Base-by-base conservation (phyloP, 345 rosid species). In the Orychophragmus violaceus region DNA sequence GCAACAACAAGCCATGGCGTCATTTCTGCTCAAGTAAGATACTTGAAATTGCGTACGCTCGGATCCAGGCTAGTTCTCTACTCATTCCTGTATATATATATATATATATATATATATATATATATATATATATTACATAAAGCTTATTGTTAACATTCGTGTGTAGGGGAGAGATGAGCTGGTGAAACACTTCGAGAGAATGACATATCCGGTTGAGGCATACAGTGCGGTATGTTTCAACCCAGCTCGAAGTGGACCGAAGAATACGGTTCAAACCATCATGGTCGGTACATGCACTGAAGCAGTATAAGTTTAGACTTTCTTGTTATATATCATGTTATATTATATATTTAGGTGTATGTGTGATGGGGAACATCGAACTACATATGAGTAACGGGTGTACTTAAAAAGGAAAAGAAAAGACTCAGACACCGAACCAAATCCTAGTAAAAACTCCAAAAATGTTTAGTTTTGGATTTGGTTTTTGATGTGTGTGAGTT, bases 21-120 rank as follows among this genome's bases (percentile, higher is more conserved):
- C 73, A 14, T 51, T 85, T 80, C 42, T 11, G 48, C 2, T 87
- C 96, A 11, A 63, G 2, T 46, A 91, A 91, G 72, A 71, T 74
- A 1, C 65, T 84, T 16, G 78, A 84, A 56, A 64, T 87, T 25
- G 76, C 81, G 18, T 58, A 46, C 24, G 98, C 98, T 22, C 83
- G 77, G 73, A 70, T 88, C 18, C 96, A 91, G 90, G 96, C 82
- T 30, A 63, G 70, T 70, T 61, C 64, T 52, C 25, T 16, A 54
- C 48, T 33, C 56, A n/a, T 41, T 51, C 46, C 23, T 39, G 18
- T 51, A 29, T 24, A 9, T 59, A 9, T 51, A 24, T 32, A 32
- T 1, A 52, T 14, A 9, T 11, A 17, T 23, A 9, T 48, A 9
- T 14, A 46, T 23, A 0, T 8, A 52, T 14, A 9, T 11, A 17